These are phyloP conservation scores for Naganishia cerealis DNA, from an alignment of 1,284 basidiomycete species.

Conservation along the genomic window DNA sequence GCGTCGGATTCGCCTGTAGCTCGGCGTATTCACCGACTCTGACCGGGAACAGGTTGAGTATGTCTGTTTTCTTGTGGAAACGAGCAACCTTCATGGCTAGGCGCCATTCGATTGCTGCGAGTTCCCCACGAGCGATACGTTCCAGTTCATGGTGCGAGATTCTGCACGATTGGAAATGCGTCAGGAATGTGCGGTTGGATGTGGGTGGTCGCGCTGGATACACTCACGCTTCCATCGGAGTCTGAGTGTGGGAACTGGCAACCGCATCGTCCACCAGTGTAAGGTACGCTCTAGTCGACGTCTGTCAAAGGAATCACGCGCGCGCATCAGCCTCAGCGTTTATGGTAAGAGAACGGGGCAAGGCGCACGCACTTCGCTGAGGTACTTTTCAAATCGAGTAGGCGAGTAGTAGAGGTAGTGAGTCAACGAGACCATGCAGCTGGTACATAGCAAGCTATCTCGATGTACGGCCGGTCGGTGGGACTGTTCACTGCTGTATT, in stretches of 20 bases:
- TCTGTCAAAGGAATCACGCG: background rate
- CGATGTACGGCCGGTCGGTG: background rate
- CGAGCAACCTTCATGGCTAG: conserved; percentile 26
- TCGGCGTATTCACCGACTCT: conserved; percentile 25
- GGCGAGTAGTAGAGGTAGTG: conserved; percentile 21
- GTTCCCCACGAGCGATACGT: conserved; percentile 13
- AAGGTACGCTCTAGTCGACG: conserved; percentile 21
- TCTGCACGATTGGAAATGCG: background rate
- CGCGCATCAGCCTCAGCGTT: background rate
- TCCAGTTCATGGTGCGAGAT: conserved; percentile 25
- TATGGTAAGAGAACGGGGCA: background rate
- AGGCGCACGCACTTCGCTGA: conserved; percentile 2
- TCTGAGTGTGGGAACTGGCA: conserved; percentile 27
- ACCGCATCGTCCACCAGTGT: conserved; percentile 18
- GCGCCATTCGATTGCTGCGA: conserved; percentile 27
- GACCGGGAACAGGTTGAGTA: conserved; percentile 25
- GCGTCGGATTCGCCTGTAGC: conserved; percentile 12
- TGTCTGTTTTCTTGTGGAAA: conserved; percentile 19
- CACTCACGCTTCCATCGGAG: conserved; percentile 25
- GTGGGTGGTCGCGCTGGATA: background rate
- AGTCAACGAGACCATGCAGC: conserved; percentile 23
- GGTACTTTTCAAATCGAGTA: conserved; percentile 15
- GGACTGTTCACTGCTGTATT: background rate
- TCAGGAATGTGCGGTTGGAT: background rate
- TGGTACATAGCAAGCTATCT: conserved; percentile 12